Conservation (phyloP, 2,329 filamentous ascomycete species). For the Colletotrichum simmondsii region DNA sequence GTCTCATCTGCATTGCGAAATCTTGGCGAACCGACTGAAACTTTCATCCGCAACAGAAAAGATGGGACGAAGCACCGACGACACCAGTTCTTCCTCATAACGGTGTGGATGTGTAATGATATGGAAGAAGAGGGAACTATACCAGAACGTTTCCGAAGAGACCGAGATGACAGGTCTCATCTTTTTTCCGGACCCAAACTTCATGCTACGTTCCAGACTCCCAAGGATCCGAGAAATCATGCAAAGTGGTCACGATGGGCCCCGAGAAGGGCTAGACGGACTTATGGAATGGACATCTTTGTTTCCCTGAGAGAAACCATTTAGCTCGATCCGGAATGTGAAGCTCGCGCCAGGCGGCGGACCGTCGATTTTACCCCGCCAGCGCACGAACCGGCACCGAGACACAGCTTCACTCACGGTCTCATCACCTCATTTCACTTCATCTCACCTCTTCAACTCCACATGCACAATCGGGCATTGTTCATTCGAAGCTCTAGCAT, state of each 20-base stretch:
- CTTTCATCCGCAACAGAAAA: constrained; percentile 18
- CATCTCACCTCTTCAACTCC: neutral
- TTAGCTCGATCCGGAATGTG: constrained; percentile 28
- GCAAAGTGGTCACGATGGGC: neutral
- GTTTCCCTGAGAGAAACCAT: neutral
- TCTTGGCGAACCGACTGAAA: constrained; percentile 22
- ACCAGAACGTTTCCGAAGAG: neutral
- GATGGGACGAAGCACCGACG: constrained; percentile 7
- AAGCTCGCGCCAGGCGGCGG: constrained; percentile 24
- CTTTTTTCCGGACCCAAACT: neutral
- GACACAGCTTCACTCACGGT: neutral
- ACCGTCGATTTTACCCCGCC: constrained; percentile 17
- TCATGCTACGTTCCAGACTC: neutral
- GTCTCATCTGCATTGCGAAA: neutral
- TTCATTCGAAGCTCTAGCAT: neutral
- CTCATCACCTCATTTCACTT: neutral
- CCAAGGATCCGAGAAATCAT: neutral
- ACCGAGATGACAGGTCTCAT: constrained; percentile 14
- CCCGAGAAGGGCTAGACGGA: neutral
- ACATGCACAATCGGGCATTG: neutral
- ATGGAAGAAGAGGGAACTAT: neutral
- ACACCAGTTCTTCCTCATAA: neutral
- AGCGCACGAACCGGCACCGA: constrained; percentile 16
- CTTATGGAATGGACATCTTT: neutral
- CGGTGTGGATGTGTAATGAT: neutral